Percentiles rank a stretch among this genome's conserved stretches.
These are phyloP conservation scores for Waltiozyma sp. DNA, from an alignment of 1,139 yeast species.

Conservation along the genomic window DNA sequence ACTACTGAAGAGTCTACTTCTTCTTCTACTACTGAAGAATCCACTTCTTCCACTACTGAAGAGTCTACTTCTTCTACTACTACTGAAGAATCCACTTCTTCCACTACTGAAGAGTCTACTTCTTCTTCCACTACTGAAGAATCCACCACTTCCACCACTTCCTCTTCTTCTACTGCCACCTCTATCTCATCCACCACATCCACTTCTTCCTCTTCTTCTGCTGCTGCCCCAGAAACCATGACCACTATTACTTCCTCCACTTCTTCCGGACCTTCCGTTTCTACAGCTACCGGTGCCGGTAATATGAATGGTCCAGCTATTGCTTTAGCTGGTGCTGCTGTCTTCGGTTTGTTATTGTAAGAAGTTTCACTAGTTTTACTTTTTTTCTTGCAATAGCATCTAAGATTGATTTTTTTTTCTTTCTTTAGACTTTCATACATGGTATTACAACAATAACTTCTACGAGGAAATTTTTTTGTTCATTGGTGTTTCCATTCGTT, in stretches of 20 bases:
- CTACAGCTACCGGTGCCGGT: slow-evolving; percentile 17
- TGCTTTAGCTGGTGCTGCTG: slow-evolving; percentile 24
- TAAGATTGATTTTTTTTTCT: slow-evolving; percentile 19
- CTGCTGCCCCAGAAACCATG: slow-evolving; percentile 4
- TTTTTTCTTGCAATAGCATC: background rate
- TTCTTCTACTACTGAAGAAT: slow-evolving; percentile 5
- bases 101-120: background rate
- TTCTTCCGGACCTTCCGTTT: slow-evolving; percentile 5
- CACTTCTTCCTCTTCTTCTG: slow-evolving; percentile 5
- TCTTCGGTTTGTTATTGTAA: slow-evolving; percentile 12
- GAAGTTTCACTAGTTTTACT: background rate
- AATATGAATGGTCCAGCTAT: slow-evolving; percentile 21
- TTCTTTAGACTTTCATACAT: too few species aligned
- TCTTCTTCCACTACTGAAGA: slow-evolving; percentile 1
- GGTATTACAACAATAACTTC: too few species aligned
- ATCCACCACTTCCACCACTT: slow-evolving; percentile 1
- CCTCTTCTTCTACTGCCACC: slow-evolving; percentile 1
- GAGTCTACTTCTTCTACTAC: slow-evolving; percentile 6
- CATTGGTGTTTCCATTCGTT: too few species aligned
- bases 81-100: background rate
- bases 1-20: slow-evolving; percentile 11
- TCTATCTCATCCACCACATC: slow-evolving; percentile 1
- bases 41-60: slow-evolving; percentile 8
- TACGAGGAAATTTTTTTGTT: too few species aligned
- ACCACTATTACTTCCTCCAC: slow-evolving; percentile 11